phyloP scores from a whole-genome alignment of 169 alveolate species.

The Plasmodium blacklocki region DNA sequence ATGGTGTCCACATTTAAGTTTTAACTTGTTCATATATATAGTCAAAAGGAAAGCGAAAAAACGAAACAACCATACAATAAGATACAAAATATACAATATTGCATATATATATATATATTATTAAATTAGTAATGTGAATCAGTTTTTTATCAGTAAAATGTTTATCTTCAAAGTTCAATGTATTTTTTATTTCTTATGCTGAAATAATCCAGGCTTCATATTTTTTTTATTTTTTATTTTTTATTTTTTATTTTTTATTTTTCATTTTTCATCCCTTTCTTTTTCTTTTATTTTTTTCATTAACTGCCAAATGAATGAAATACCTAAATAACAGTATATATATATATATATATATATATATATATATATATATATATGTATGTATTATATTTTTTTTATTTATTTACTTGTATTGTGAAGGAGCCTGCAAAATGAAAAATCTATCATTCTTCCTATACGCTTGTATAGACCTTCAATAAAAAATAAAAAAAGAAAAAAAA shows the following conservation, averaged over 20 bases:
- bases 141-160: no score
- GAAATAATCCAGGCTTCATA: no score
- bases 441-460: constrained; percentile 61
- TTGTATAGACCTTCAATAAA: constrained; percentile 59
- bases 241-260: constrained; percentile 12
- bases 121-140: no score
- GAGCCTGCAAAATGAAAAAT: constrained; percentile 60
- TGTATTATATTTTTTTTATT: background rate
- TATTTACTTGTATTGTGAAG: constrained; percentile 67
- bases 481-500: constrained; percentile 18
- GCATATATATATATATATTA: no score
- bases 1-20: no score
- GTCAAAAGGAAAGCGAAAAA: no score
- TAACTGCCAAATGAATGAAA: constrained; percentile 41
- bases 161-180: no score
- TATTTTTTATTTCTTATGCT: no score
- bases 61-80: no score
- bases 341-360: background rate
- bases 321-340: constrained; percentile 13
- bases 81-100: no score
- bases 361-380: background rate
- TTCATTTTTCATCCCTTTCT: constrained; percentile 24
- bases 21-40: no score
- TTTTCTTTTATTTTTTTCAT: constrained; percentile 54
- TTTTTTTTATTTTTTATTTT: constrained; percentile 7